Evolutionary conservation across 139 green algal species (phyloP), one percentile per base, ranked within the genome.

Genomic region (Nannochloris sp.): DNA sequence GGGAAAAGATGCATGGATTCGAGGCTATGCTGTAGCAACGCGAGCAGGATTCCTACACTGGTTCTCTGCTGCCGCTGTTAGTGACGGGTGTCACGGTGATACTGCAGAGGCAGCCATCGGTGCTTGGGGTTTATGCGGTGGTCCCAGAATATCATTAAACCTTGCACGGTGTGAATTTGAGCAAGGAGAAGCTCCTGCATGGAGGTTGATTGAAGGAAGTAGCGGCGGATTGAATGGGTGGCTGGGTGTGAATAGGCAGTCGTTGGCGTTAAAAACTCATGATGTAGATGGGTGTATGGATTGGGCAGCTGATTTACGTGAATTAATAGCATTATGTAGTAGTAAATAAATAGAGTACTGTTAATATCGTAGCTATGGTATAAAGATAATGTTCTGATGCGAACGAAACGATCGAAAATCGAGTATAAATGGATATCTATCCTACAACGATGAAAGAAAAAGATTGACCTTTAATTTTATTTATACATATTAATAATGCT

Each of bases 1-100:
- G 14, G 48, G 54, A 1, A 42, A 10, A 10, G 67, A 70, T 25
- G 59, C 39, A 14, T 92, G 85, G 85, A 51, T 48, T 34, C 51
- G 48, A 4, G 72, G 57, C 27, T 80, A 89, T 68, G 84, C 80
- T 27, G 82, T 92, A 45, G 70, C 91, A 8, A 91, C 85, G 2
- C 68, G 81, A 12, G 66, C 72, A 2, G 82, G 85, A 47, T 85
- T 80, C 68, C 71, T 89, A 33, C 82, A 88, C 65, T 86, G 75
- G 70, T 86, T 85, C 47, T 12, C 33, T 38, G n/a, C 30, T 24
- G 12, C 53, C 44, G 4, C 38, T 42, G 44, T 32, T 58, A 6
- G 44, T 67, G 48, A 60, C 37, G 35, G 51, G 27, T n/a, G n/a
- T n/a, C n/a, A n/a, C n/a, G n/a, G n/a, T n/a, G n/a, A n/a, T n/a